A percentile compares a stretch with the other conserved stretches of the same genome.
phyloP scores from a whole-genome alignment of 306 rosid species.

The Styphnolobium japonicum region DNA sequence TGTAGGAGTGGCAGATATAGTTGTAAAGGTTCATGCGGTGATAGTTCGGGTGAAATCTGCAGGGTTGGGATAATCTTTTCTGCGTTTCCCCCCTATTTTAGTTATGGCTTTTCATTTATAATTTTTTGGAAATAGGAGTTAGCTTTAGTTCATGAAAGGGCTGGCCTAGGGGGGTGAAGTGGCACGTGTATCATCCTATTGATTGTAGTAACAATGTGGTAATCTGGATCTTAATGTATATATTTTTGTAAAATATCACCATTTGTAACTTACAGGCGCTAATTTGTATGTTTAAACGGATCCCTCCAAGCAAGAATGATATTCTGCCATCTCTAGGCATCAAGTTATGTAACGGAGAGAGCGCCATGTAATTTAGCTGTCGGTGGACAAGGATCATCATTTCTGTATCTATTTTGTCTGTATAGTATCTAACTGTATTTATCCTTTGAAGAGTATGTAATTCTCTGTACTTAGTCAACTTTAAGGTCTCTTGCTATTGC shows the following conservation, averaged over 20 bases:
- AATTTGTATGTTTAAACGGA: conserved; percentile 35
- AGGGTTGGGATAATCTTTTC: conserved; percentile 39
- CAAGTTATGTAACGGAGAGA: conserved; percentile 1
- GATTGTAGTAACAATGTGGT: conserved; percentile 44
- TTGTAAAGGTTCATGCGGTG: conserved; percentile 37
- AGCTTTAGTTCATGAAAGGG: conserved; percentile 45
- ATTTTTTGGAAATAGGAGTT: conserved; percentile 43
- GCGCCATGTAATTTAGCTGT: conserved; percentile 17
- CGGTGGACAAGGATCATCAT: background rate
- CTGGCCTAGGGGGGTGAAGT: conserved; percentile 27
- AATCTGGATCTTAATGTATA: conserved; percentile 61
- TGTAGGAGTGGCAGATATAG: conserved; percentile 59
- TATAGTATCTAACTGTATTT: conserved; percentile 25
- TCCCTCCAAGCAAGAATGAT: conserved; percentile 17
- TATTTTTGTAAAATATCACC: conserved; percentile 57
- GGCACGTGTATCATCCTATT: conserved; percentile 46
- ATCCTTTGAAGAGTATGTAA: background rate
- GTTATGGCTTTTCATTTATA: conserved; percentile 27
- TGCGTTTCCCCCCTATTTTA: conserved; percentile 18
- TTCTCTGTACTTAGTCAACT: background rate
- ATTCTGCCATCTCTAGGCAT: conserved; percentile 14
- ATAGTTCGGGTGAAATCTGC: conserved; percentile 40
- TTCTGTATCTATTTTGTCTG: conserved; percentile 25
- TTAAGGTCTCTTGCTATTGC: background rate
- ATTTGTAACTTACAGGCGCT: conserved; percentile 47